Evolutionary conservation across 2,329 filamentous ascomycete genomes (phyloP).

Genomic region (Coleophoma cylindrospora): DNA sequence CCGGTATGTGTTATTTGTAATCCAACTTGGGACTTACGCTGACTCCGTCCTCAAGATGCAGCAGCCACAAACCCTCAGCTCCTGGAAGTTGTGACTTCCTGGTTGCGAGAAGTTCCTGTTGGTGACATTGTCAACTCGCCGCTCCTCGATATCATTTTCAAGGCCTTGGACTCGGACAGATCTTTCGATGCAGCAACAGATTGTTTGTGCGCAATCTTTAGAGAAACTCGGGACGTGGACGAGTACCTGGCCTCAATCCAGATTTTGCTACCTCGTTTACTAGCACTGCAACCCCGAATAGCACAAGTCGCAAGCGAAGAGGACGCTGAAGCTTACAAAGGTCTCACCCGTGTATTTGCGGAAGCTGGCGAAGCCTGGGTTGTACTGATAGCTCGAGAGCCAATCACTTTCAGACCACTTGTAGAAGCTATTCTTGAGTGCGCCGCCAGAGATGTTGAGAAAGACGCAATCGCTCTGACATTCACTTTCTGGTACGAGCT

Average conservation of each 20-base stretch:
- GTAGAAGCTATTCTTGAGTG: constrained; percentile 93
- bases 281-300: constrained; percentile 74
- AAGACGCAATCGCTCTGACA: constrained; percentile 87
- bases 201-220: constrained; percentile 86
- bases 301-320: constrained; percentile 70
- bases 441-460: constrained; percentile 78
- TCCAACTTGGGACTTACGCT: constrained; percentile 8
- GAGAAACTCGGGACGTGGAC: constrained; percentile 90
- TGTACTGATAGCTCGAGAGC: constrained; percentile 80
- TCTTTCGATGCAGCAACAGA: constrained; percentile 88
- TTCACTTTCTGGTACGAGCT: constrained; percentile 99
- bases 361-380: constrained; percentile 95
- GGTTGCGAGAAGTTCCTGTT: constrained; percentile 89
- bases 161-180: constrained; percentile 67
- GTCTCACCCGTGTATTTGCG: constrained; percentile 83
- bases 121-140: constrained; percentile 79
- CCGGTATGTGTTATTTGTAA: constrained; percentile 50
- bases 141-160: constrained; percentile 74
- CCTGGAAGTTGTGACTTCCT: constrained; percentile 93
- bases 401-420: constrained; percentile 72
- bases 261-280: constrained; percentile 73
- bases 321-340: constrained; percentile 81
- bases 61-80: constrained; percentile 85
- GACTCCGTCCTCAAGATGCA: constrained; percentile 44
- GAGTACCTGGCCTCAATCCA: constrained; percentile 81